Evolutionary conservation across 2,329 filamentous ascomycete genomes (phyloP), one percentile per base, ranked within the genome.

Genomic region (Fusarium musae): DNA sequence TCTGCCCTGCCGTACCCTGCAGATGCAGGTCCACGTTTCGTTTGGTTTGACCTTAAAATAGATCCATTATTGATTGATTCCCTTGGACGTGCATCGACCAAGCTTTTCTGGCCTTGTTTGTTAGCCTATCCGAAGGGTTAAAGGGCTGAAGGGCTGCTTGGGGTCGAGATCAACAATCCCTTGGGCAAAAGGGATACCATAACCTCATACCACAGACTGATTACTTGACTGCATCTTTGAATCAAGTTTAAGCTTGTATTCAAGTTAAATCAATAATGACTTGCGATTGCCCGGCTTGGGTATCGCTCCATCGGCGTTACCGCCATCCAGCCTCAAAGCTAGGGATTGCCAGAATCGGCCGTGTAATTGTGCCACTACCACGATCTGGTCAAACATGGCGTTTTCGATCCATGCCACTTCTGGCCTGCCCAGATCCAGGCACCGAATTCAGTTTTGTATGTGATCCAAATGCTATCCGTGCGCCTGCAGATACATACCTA

Each of bases 31-130:
- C 54, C 54, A 36, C 40, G 42, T 58, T 58, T 49, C 30, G 30
- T 36, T 58, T 69, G 34, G 42, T 19, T 58, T 69, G 37, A 36
- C 47, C 71, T 74, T 73, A 73, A 74, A 73, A 73, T 73, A 73
- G 63, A 52, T 42, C 46, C 44, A 52, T 53, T 62, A 71, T 47
- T 47, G 47, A n/a, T 74, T 68, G 62, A 44, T 46, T 72, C 42
- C 49, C 54, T 59, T 57, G 44, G 39, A 37, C 58, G 30, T 50
- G 47, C n/a, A 16, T 34, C 30, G 47, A 50, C 47, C 40, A 64
- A 64, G 59, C 52, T 64, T 52, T 40, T 17, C 46, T 36, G 39
- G 62, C 23, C 47, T 23, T 34, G 30, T 50, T n/a, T 32, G 28
- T 50, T 63, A 26, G 36, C 36, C 36, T 39, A 26, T 39, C 23